A percentile compares a stretch with the other conserved stretches of the same genome.
These are phyloP conservation scores for Marchantia polymorpha DNA, from an alignment of 225 moss, liverwort and hornwort genomes.

Conservation along the genomic window DNA sequence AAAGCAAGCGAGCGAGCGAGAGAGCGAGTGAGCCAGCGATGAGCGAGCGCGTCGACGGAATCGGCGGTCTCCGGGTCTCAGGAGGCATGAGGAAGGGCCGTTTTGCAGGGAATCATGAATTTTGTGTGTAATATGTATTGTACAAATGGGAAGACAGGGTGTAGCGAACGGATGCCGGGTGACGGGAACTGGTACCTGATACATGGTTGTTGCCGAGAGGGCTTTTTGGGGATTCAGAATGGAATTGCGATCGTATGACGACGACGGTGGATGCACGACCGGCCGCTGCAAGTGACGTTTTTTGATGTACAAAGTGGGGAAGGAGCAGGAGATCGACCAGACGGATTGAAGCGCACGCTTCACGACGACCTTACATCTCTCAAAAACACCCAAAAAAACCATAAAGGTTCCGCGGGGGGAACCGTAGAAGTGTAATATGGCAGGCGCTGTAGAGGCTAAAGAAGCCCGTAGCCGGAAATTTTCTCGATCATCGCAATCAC, in stretches of 20 bases:
- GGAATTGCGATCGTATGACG: neutral
- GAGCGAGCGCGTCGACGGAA: neutral
- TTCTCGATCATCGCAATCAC: slow-evolving; percentile 32
- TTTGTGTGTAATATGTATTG: slow-evolving; percentile 20
- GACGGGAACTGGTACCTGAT: neutral
- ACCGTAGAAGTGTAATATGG: neutral
- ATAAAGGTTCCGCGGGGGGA: neutral
- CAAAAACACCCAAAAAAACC: slow-evolving; percentile 4
- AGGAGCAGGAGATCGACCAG: neutral
- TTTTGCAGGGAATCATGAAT: slow-evolving; percentile 5
- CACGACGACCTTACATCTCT: slow-evolving; percentile 9
- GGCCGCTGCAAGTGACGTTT: slow-evolving; percentile 21
- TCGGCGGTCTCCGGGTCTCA: neutral
- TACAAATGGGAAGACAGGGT: neutral
- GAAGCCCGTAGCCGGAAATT: slow-evolving; percentile 22
- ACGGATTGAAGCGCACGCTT: neutral
- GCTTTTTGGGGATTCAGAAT: neutral
- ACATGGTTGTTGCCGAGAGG: slow-evolving; percentile 9
- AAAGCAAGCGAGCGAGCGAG: neutral
- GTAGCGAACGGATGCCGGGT: slow-evolving; percentile 13
- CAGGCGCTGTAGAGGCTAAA: neutral
- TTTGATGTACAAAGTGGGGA: slow-evolving; percentile 22
- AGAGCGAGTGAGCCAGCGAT: neutral
- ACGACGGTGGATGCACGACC: neutral
- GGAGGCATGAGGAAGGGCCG: slow-evolving; percentile 4